A percentile compares a stretch with the other conserved stretches of the same genome.
Conservation (phyloP, 768 basidiomycete species). For the Tubosaeta sp. region DNA sequence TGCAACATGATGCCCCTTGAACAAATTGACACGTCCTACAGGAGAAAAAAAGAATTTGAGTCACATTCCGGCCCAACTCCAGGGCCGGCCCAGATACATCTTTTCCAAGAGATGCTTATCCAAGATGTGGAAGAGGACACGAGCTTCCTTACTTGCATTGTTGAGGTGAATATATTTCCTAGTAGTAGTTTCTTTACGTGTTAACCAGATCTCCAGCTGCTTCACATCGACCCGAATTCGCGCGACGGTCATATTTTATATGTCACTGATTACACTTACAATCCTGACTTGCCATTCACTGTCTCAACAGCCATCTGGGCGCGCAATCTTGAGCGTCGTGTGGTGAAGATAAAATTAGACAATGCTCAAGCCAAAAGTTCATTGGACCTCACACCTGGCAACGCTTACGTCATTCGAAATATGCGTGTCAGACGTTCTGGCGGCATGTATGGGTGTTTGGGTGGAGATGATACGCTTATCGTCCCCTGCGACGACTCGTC, state of each 20-base stretch:
- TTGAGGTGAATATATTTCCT: conserved; percentile 42
- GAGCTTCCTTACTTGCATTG: conserved; percentile 49
- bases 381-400: conserved; percentile 36
- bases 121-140: conserved; percentile 40
- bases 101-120: conserved; percentile 45
- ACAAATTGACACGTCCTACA: conserved; percentile 21
- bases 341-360: conserved; percentile 50
- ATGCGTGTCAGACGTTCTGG: conserved; percentile 39
- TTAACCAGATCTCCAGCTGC: conserved; percentile 35
- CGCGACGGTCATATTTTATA: conserved; percentile 40
- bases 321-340: conserved; percentile 42
- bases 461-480: conserved; percentile 28
- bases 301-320: conserved; percentile 35
- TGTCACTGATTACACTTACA: conserved; percentile 63
- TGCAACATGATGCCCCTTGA: not conserved
- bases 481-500: conserved; percentile 13
- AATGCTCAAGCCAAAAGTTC: conserved; percentile 43
- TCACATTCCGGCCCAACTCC: conserved; percentile 21
- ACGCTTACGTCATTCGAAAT: conserved; percentile 46
- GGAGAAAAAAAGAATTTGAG: conserved; percentile 45
- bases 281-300: conserved; percentile 38
- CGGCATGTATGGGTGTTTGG: conserved; percentile 23
- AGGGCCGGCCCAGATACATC: conserved; percentile 20
- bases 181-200: not conserved
- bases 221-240: conserved; percentile 36